Evolutionary conservation across 2,329 filamentous ascomycete genomes (phyloP).

Genomic region (Colletotrichum godetiae): DNA sequence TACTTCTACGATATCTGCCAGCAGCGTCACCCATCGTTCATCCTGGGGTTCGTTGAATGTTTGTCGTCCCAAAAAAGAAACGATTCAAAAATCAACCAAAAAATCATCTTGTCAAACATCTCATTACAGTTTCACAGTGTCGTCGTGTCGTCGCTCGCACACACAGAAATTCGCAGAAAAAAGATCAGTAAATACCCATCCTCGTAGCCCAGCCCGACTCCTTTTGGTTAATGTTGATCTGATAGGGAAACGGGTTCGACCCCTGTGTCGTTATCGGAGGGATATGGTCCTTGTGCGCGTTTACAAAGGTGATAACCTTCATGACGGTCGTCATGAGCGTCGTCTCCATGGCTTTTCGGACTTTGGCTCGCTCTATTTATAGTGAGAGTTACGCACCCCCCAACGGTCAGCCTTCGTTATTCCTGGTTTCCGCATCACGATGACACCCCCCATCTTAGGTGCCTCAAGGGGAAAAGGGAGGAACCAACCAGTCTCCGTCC

Average conservation of each 20-base stretch:
- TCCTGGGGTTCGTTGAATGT: not conserved
- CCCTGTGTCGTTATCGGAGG: conserved; percentile 95
- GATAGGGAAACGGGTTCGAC: conserved; percentile 95
- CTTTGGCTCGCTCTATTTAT: conserved; percentile 82
- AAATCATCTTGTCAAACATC: not conserved
- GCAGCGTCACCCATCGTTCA: no score
- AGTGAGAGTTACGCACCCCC: not conserved
- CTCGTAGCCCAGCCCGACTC: conserved; percentile 82
- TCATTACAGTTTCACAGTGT: not conserved
- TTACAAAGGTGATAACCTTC: conserved; percentile 90
- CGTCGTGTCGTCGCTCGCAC: no score
- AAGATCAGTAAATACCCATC: conserved; percentile 76
- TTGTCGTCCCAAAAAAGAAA: not conserved
- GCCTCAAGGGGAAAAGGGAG: not conserved
- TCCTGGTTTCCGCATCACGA: no score
- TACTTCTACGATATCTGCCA: not conserved
- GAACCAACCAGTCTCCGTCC: conserved; percentile 84
- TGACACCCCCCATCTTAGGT: no score
- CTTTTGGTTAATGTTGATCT: conserved; percentile 89
- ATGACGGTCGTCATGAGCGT: conserved; percentile 87
- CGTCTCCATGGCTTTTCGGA: conserved; percentile 90
- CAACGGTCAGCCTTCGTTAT: not conserved
- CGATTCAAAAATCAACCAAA: not conserved
- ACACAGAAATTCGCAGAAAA: no score
- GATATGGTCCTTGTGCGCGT: conserved; percentile 93